Evolutionary conservation across 129 eudicot species (phyloP), one percentile per base, ranked within the genome.

Genomic region (Sambucus nigra): DNA sequence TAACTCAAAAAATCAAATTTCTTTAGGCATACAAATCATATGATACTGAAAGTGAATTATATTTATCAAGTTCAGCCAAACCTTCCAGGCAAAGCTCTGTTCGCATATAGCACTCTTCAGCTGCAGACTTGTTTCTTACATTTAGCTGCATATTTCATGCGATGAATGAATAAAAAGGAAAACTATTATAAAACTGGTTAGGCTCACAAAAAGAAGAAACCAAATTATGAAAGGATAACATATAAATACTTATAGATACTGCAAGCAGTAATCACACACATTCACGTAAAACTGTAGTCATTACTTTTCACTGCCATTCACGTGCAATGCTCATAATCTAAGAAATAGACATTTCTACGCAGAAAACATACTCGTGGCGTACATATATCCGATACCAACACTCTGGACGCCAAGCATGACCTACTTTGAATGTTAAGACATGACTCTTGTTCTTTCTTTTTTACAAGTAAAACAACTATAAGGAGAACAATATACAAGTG

Each of bases 91-190:
- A 82, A 47, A 77, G 65, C 66, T 86, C 85, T 14, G 96, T 92
- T 53, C 94, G 61, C 31, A 68, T 33, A 60, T 80, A 92, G 71
- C 99, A 92, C 67, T 92, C 99, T 71, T 78, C 79, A 48, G 99
- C 99, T 63, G 99, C 99, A 74, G 95, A 92, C 80, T 82, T 92
- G 80, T 92, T 92, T 76, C 99, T 86, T 25, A 76, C 81, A 73
- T 92, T 92, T 69, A 92, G 57, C 99, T 86, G 87, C 69, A 73
- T 22, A 40, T 41, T 54, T 67, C 40, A 54, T 26, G 41, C 38
- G 2, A 42, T 29, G 16, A 22, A 57, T 65, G 38, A 38, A 65
- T 25, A 51, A 55, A 45, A 38, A 61, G 50, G 35, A 41, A 55
- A 48, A 58, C 40, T 31, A 45, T 10, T 49, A 25, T 12, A 51